A percentile compares a stretch with the other conserved stretches of the same genome.
Conservation (phyloP, 108 stramenopile species). For the Skeletonema potamos region DNA sequence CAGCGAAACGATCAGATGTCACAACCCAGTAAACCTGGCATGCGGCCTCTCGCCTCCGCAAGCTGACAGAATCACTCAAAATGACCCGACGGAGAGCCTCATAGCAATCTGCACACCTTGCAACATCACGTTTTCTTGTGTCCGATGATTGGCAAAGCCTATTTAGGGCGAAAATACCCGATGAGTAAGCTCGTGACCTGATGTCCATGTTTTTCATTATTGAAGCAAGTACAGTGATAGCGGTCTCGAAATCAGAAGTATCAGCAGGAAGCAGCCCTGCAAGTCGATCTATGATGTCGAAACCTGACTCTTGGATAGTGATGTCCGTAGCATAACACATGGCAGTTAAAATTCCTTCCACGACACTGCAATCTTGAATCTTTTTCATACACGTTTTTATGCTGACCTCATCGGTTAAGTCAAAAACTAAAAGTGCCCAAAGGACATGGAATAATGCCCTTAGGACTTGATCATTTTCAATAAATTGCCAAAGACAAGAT, state of each 20-base stretch:
- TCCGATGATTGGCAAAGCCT: not conserved
- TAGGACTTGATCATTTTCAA: not conserved
- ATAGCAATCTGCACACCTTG: not conserved
- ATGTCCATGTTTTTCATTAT: not conserved
- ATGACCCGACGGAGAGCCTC: not conserved
- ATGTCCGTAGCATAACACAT: constrained; percentile 4
- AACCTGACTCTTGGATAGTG: constrained; percentile 9
- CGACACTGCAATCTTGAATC: not conserved
- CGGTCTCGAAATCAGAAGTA: not conserved
- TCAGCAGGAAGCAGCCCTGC: not conserved
- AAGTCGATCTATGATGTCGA: constrained; percentile 4
- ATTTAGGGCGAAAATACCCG: not conserved
- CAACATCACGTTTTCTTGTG: constrained; percentile 14
- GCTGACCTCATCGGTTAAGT: constrained; percentile 1
- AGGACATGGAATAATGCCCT: constrained; percentile 14
- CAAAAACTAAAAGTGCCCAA: constrained; percentile 10
- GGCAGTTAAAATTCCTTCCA: not conserved
- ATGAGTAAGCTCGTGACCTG: not conserved
- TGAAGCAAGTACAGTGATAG: not conserved
- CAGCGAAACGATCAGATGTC: not conserved
- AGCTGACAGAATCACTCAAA: not conserved
- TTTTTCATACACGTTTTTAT: not conserved
- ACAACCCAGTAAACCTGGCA: constrained; percentile 16
- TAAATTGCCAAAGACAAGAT: not conserved
- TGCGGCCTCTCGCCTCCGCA: not conserved